Evolutionary conservation across 495 filamentous ascomycete genomes (phyloP).

Genomic region (Alectoria sarmentosa): DNA sequence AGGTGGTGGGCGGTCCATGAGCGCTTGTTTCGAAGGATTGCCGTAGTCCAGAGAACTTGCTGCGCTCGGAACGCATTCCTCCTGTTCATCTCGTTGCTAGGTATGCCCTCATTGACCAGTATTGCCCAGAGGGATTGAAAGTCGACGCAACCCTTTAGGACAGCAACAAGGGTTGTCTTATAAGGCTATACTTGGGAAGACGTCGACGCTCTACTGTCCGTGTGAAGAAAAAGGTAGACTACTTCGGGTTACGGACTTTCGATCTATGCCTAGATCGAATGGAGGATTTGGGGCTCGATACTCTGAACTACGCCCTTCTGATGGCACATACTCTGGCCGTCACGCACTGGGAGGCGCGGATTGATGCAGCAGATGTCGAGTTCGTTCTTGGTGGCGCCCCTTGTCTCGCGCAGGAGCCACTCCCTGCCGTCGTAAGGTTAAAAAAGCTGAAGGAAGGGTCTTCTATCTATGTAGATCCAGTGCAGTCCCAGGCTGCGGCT

Average conservation of each 20-base stretch:
- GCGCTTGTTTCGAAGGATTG: neutral
- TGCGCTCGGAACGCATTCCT: constrained; percentile 10
- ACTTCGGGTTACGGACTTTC: constrained; percentile 39
- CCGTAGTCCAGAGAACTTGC: neutral
- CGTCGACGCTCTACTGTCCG: constrained; percentile 18
- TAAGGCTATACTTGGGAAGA: constrained; percentile 39
- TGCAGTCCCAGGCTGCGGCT: neutral
- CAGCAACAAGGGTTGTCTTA: constrained; percentile 34
- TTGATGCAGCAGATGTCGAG: constrained; percentile 45
- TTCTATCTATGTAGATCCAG: neutral
- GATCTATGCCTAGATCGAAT: constrained; percentile 42
- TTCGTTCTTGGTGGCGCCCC: constrained; percentile 38
- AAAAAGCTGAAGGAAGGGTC: constrained; percentile 12
- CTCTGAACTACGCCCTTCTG: constrained; percentile 18
- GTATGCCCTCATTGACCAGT: constrained; percentile 10
- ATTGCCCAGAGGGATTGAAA: constrained; percentile 2
- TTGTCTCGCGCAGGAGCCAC: constrained; percentile 7
- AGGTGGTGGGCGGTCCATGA: neutral
- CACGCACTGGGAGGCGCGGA: constrained; percentile 35
- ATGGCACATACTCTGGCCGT: constrained; percentile 41
- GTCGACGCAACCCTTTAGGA: constrained; percentile 2
- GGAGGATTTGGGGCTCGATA: constrained; percentile 33
- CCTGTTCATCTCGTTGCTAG: constrained; percentile 5
- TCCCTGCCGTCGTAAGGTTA: neutral
- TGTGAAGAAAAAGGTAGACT: constrained; percentile 3